Evolutionary conservation across 2,329 filamentous ascomycete genomes (phyloP).

Genomic region (Monilinia fructigena): DNA sequence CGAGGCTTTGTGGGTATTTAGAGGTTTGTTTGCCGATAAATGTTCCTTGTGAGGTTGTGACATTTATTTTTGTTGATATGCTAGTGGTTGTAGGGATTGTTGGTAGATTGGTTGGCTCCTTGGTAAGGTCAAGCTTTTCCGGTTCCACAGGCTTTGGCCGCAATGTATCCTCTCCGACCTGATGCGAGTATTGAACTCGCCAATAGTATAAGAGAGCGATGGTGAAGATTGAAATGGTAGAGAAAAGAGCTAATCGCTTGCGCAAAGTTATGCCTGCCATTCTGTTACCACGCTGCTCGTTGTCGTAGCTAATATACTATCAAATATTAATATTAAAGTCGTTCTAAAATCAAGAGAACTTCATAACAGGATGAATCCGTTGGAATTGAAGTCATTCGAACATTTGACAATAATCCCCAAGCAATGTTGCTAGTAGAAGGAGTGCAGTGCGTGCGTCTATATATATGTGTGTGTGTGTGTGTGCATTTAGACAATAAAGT

Average conservation of each 20-base stretch:
- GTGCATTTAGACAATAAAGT: too few relatives aligned
- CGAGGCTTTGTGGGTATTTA: constrained; percentile 34
- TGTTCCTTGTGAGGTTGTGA: constrained; percentile 35
- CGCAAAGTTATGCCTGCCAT: constrained; percentile 10
- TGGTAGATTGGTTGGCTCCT: not conserved
- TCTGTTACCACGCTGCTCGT: not conserved
- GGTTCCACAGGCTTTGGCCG: constrained; percentile 7
- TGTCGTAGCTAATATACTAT: not conserved
- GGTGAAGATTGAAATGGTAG: constrained; percentile 5
- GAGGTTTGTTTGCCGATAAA: constrained; percentile 31
- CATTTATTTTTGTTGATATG: constrained; percentile 1
- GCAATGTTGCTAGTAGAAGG: not conserved
- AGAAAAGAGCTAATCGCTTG: constrained; percentile 16
- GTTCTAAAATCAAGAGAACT: not conserved
- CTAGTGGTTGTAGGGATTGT: not conserved
- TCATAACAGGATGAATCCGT: not conserved
- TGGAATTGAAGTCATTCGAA: not conserved
- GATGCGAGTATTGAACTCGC: constrained; percentile 17
- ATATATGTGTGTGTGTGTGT: too few relatives aligned
- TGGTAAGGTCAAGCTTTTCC: constrained; percentile 5
- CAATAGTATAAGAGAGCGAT: constrained; percentile 13
- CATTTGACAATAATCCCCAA: not conserved
- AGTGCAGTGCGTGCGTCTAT: too few relatives aligned
- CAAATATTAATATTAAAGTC: not conserved
- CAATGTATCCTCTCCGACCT: not conserved